phyloP scores from a whole-genome alignment of 495 filamentous ascomycete species.

The Cercophora newfieldiana region DNA sequence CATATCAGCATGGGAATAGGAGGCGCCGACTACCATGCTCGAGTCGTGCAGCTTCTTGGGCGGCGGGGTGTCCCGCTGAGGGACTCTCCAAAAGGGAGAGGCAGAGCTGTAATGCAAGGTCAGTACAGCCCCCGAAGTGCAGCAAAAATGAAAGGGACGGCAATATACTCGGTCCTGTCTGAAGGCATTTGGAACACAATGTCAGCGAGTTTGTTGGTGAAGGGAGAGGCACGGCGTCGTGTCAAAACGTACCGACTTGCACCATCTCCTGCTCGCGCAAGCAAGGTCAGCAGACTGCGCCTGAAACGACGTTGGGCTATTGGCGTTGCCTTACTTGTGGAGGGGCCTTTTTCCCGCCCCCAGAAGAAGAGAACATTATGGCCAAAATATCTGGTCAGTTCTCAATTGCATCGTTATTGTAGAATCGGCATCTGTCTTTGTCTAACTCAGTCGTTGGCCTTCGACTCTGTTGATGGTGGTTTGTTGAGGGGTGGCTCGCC shows the following conservation, averaged over 20 bases:
- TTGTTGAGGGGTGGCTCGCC: background rate
- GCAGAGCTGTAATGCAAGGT: constrained; percentile 55
- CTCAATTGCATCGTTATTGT: constrained; percentile 29
- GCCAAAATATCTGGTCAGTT: constrained; percentile 11
- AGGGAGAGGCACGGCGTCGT: constrained; percentile 28
- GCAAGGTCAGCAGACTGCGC: constrained; percentile 32
- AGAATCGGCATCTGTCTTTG: background rate
- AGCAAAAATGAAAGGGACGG: background rate
- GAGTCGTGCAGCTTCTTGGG: constrained; percentile 63
- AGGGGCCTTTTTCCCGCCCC: constrained; percentile 65
- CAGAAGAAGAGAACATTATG: constrained; percentile 58
- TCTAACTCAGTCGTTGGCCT: background rate
- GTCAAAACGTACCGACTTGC: constrained; percentile 77
- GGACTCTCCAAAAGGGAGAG: constrained; percentile 88
- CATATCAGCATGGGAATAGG: constrained; percentile 95
- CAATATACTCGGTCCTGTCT: constrained; percentile 65
- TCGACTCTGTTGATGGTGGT: background rate
- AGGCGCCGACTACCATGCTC: constrained; percentile 85
- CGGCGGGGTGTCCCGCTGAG: constrained; percentile 49
- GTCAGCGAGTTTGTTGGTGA: constrained; percentile 30
- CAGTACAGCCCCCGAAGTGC: constrained; percentile 2
- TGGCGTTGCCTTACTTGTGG: constrained; percentile 62
- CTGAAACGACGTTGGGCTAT: constrained; percentile 8
- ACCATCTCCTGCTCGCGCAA: constrained; percentile 82
- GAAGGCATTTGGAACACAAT: constrained; percentile 17